Conservation (phyloP, 805 yeast genomes). For the Candida multigemmis region DNA sequence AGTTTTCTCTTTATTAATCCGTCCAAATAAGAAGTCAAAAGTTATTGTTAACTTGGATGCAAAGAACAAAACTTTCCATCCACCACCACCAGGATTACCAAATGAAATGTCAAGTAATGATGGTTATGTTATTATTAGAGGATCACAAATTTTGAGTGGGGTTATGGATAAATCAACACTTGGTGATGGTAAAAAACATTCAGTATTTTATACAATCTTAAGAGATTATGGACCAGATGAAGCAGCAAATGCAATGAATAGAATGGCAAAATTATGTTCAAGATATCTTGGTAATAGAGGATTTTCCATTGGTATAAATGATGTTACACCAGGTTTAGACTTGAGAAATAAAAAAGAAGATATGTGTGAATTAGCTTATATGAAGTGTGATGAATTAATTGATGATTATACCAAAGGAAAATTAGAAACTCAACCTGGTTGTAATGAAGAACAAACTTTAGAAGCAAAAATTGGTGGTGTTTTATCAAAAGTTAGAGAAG, state of each 20-base stretch:
- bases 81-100: constrained; percentile 67
- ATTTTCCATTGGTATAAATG: constrained; percentile 93
- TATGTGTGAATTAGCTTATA: constrained; percentile 85
- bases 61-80: constrained; percentile 79
- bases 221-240: constrained; percentile 96
- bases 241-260: constrained; percentile 93
- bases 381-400: constrained; percentile 86
- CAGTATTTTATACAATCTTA: constrained; percentile 89
- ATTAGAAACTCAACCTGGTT: constrained; percentile 97
- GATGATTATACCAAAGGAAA: constrained; percentile 70
- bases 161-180: constrained; percentile 93
- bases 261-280: constrained; percentile 99
- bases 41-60: constrained; percentile 90
- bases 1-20: constrained; percentile 78
- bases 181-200: constrained; percentile 97
- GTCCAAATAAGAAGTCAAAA: constrained; percentile 67
- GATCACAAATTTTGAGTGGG: constrained; percentile 83
- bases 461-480: constrained; percentile 97
- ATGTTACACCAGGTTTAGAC: constrained; percentile 86
- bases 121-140: constrained; percentile 85
- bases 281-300: constrained; percentile 92
- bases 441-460: constrained; percentile 95
- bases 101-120: constrained; percentile 97
- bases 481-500: constrained; percentile 94
- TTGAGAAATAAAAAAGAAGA: constrained; percentile 72